Percentiles rank a stretch among this genome's conserved stretches.
Conservation (phyloP, 345 rosid genomes). For the Heritiera fomes region DNA sequence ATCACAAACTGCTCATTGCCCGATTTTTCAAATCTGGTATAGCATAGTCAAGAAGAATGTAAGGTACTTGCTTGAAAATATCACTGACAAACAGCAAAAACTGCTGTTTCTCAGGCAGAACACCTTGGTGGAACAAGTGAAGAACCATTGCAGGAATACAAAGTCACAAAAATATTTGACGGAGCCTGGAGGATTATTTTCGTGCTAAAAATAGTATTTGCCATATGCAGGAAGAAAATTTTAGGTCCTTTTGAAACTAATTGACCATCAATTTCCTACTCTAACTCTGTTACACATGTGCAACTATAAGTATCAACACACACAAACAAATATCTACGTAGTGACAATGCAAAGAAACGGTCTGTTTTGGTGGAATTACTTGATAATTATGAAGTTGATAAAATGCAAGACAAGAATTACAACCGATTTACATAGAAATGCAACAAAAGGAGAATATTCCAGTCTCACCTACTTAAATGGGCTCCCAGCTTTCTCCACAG, state of each 20-base stretch:
- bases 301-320: background rate
- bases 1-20: conserved; percentile 70
- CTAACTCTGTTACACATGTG: background rate
- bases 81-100: conserved; percentile 3
- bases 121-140: background rate
- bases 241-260: background rate
- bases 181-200: background rate
- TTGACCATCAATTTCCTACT: background rate
- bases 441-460: background rate
- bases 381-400: background rate
- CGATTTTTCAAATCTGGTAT: conserved; percentile 54
- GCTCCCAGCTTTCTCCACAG: conserved; percentile 61
- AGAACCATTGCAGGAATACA: background rate
- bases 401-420: background rate
- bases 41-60: conserved; percentile 21
- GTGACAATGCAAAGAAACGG: background rate
- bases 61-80: conserved; percentile 12
- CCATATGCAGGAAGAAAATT: background rate
- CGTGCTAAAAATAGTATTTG: background rate
- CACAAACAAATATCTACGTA: background rate
- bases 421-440: background rate
- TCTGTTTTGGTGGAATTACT: background rate
- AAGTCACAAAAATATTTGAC: background rate
- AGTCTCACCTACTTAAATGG: conserved; percentile 42
- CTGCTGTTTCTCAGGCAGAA: background rate